Evolutionary conservation across 1,284 basidiomycete genomes (phyloP).

Genomic region (Phlebopus sp.): DNA sequence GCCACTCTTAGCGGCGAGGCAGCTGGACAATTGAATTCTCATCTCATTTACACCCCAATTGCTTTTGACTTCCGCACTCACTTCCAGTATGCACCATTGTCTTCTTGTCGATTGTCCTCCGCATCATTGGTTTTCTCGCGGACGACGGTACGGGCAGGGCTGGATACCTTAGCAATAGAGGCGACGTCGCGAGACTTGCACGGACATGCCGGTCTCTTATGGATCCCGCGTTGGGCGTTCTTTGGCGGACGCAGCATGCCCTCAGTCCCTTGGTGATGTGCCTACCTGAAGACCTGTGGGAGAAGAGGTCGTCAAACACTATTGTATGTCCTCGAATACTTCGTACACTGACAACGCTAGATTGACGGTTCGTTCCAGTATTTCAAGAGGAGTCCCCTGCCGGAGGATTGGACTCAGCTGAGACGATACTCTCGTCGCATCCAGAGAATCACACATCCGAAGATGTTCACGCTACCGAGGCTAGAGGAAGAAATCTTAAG

Average conservation of each 20-base stretch:
- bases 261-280: slow-evolving; percentile 30
- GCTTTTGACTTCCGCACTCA: background rate
- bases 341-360: no score
- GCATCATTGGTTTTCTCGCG: slow-evolving; percentile 25
- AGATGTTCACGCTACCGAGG: slow-evolving; percentile 19
- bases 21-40: no score
- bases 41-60: no score
- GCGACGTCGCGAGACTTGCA: slow-evolving; percentile 27
- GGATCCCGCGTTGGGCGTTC: slow-evolving; percentile 30
- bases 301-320: slow-evolving; percentile 7
- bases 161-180: slow-evolving; percentile 18
- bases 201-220: slow-evolving; percentile 28
- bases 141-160: slow-evolving; percentile 15
- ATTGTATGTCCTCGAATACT: slow-evolving; percentile 22
- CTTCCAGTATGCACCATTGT: slow-evolving; percentile 26
- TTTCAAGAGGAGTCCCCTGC: slow-evolving; percentile 19
- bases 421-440: slow-evolving; percentile 28
- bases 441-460: slow-evolving; percentile 19
- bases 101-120: slow-evolving; percentile 22
- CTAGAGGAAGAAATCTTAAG: slow-evolving; percentile 23
- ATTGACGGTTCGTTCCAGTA: slow-evolving; percentile 12
- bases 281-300: slow-evolving; percentile 25
- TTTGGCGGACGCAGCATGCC: slow-evolving; percentile 31
- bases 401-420: slow-evolving; percentile 22
- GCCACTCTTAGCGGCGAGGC: no score